These are phyloP conservation scores for Cryphonectria parasitica DNA, from an alignment of 2,329 filamentous ascomycete genomes.

Conservation along the genomic window DNA sequence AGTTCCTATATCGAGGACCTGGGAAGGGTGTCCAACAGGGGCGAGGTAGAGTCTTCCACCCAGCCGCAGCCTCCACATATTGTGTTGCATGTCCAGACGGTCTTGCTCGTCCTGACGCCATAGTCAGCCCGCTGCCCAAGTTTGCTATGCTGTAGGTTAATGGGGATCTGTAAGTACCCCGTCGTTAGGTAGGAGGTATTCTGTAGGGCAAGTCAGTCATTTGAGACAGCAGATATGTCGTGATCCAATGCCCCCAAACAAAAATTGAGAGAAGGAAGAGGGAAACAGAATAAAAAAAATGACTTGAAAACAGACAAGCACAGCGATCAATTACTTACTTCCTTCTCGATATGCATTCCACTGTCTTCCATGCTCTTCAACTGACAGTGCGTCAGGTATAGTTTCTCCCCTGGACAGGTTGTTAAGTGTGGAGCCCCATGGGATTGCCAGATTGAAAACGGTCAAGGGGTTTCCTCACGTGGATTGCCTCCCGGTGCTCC, in stretches of 20 bases:
- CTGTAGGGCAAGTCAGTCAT: neutral
- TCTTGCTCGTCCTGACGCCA: constrained; percentile 14
- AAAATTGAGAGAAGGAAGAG: no score
- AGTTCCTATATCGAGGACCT: constrained; percentile 18
- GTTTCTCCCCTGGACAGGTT: neutral
- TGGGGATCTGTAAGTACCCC: neutral
- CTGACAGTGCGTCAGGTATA: constrained; percentile 13
- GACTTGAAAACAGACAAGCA: neutral
- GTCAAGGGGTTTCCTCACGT: constrained; percentile 4
- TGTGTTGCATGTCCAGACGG: constrained; percentile 18
- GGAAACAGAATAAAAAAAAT: no score
- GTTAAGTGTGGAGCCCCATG: neutral
- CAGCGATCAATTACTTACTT: neutral
- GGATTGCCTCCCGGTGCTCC: constrained; percentile 1
- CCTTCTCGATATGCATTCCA: constrained; percentile 19
- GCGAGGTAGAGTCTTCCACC: constrained; percentile 8
- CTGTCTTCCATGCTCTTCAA: constrained; percentile 15
- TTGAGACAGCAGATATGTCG: neutral
- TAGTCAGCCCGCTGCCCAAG: neutral
- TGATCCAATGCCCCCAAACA: neutral
- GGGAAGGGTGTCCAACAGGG: neutral
- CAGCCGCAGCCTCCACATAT: constrained; percentile 8
- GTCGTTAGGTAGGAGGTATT: constrained; percentile 20
- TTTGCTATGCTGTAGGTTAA: neutral
- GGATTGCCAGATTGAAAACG: neutral